Base-by-base conservation (phyloP, 441 rosid genomes). In the Hura crepitans region DNA sequence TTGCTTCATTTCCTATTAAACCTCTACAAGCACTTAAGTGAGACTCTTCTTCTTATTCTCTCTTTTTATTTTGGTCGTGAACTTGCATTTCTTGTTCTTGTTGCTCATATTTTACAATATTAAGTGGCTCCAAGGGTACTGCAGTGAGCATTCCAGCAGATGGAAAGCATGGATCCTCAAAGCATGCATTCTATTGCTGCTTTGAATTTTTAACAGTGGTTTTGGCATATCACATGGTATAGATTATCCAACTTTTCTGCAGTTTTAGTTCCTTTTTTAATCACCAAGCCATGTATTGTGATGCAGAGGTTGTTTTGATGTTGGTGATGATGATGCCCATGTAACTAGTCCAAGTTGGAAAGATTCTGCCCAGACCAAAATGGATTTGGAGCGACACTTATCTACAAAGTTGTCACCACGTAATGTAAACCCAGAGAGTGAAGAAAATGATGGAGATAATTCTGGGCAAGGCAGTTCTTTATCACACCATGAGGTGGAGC, bases 11-110 rank as follows among this genome's bases (percentile, higher is more conserved):
- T 87, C 93, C 98, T 6, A 76, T 81, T 60, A 92, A 88, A 70
- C 98, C 97, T 78, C 89, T 95, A 76, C 89, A 86, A 82, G 97
- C 97, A 42, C 95, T 92, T 47, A 89, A 88, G 98, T 95, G 86
- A 49, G 76, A 4, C 20, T 53, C 43, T 25, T 4, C 18, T 43
- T 37, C 56, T 22, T 42, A n/a, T 74, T 33, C 23, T 45, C 23
- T 50, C 11, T 30, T 42, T 1, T 69, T 39, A 17, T 58, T n/a
- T 2, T 25, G 17, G 9, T 25, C n/a, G 50, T 18, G 15, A 5
- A 53, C 14, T 66, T 55, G 6, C 35, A 37, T 27, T 49, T 55
- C 65, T 25, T 22, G 57, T 72, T 65, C 50, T 35, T 23, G 43
- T 65, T 33, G 18, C 59, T 57, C 5, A 27, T 25, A 1, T 8